Conservation (phyloP, 2,329 filamentous ascomycete genomes). For the Sporothrix schenckii region DNA sequence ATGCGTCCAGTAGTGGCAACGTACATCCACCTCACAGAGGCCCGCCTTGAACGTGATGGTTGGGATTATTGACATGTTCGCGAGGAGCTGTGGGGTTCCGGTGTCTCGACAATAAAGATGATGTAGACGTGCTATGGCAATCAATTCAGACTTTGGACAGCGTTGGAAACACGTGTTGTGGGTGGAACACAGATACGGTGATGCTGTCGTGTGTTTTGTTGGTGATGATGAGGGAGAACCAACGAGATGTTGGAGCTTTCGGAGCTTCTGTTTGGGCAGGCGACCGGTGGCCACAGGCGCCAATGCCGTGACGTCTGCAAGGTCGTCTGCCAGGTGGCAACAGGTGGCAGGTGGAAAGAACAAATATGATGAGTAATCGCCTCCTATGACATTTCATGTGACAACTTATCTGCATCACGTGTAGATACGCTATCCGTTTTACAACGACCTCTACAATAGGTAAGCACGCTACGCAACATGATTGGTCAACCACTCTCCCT, state of each 20-base stretch:
- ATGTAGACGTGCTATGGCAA: neutral
- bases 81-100: neutral
- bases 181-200: neutral
- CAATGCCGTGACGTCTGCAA: constrained; percentile 35
- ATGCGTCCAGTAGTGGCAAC: constrained; percentile 42
- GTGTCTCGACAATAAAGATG: neutral
- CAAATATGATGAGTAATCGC: neutral
- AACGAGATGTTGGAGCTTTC: constrained; percentile 22
- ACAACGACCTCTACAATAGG: no score
- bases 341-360: neutral
- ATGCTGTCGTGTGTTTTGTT: constrained; percentile 22
- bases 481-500: constrained; percentile 26
- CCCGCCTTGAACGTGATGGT: constrained; percentile 97
- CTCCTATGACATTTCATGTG: neutral
- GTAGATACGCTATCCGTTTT: neutral
- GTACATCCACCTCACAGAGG: constrained; percentile 80
- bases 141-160: neutral
- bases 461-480: neutral
- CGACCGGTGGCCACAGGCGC: constrained; percentile 32
- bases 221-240: constrained; percentile 19
- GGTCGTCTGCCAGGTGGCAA: constrained; percentile 27
- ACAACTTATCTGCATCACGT: neutral
- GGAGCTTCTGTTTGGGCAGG: constrained; percentile 30
- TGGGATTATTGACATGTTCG: constrained; percentile 75
- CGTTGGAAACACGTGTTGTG: neutral